These are phyloP conservation scores for Dictyostelium intermedium DNA, from an alignment of 78 protist genomes.

Conservation along the genomic window DNA sequence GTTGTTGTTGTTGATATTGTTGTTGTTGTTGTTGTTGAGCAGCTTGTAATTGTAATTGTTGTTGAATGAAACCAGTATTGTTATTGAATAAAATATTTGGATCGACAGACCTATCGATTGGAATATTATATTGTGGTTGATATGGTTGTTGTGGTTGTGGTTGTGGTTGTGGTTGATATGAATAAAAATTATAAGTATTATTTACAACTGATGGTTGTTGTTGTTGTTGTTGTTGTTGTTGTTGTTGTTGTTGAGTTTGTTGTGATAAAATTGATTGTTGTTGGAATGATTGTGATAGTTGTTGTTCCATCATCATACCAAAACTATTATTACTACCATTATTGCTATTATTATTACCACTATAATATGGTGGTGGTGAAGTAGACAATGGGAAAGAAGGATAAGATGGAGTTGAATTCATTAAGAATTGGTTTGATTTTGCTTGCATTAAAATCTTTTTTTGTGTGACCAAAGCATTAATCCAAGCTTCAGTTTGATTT, in stretches of 20 bases:
- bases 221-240: not conserved
- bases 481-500: conserved; percentile 75
- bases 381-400: conserved; percentile 43
- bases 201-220: not conserved
- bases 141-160: not conserved
- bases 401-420: conserved; percentile 1
- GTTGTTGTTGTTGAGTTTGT: too few relatives aligned
- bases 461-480: conserved; percentile 57
- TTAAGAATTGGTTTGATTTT: conserved; percentile 1
- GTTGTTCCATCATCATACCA: not conserved
- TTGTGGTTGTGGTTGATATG: conserved; percentile 20
- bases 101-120: conserved; percentile 5
- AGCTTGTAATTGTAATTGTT: not conserved
- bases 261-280: not conserved
- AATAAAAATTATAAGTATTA: not conserved
- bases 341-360: not conserved
- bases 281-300: not conserved
- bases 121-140: conserved; percentile 11
- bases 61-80: conserved; percentile 3
- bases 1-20: conserved; percentile 2
- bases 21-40: not conserved
- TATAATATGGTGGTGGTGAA: conserved; percentile 24
- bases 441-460: conserved; percentile 50
- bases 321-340: not conserved
- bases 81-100: not conserved